Conservation (phyloP, 331 rosid species). For the Rosa hybrid region DNA sequence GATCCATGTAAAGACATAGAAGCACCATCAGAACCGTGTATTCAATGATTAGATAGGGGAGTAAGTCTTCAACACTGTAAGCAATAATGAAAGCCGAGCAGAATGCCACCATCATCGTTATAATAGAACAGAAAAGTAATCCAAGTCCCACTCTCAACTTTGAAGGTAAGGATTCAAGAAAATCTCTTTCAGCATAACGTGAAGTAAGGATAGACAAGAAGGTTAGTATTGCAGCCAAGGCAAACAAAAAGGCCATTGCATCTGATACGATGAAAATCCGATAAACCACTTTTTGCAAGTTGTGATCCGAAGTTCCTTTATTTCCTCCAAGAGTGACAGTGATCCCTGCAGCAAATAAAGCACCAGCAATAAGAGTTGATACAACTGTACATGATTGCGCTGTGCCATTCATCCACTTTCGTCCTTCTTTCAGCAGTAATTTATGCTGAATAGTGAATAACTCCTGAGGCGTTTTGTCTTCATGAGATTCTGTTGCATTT, state of each 20-base stretch:
- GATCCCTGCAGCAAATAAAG: constrained; percentile 15
- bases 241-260: constrained; percentile 1
- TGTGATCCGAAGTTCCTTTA: neutral
- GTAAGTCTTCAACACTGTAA: neutral
- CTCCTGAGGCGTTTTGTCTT: neutral
- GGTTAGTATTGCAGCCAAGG: neutral
- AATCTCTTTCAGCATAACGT: constrained; percentile 9
- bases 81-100: neutral
- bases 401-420: constrained; percentile 8
- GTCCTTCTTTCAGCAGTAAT: neutral
- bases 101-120: constrained; percentile 15
- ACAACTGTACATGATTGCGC: neutral
- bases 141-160: constrained; percentile 14
- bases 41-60: no score
- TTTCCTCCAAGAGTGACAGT: neutral
- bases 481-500: no score
- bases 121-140: neutral
- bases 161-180: neutral
- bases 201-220: constrained; percentile 19
- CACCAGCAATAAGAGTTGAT: constrained; percentile 10
- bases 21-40: no score
- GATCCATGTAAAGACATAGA: no score
- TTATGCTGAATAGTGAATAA: neutral
- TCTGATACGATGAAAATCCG: constrained; percentile 13
- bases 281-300: neutral